Base-by-base conservation (phyloP, 495 filamentous ascomycete genomes). In the Pseudoneurospora amorphoporcata region DNA sequence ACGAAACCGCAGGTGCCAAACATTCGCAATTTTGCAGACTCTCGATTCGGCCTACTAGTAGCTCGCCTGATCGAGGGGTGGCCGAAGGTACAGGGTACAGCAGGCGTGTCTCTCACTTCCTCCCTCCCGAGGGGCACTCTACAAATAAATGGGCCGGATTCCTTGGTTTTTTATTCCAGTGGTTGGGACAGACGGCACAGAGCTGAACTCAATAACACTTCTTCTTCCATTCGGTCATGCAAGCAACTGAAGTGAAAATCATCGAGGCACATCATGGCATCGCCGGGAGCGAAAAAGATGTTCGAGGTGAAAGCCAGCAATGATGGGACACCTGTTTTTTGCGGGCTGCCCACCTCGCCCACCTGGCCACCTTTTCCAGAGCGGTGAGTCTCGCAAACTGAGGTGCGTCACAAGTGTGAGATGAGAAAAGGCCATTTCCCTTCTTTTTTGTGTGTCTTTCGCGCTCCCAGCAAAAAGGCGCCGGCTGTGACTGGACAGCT, bases 11-110 rank as follows among this genome's bases (percentile, higher is more conserved):
- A 69, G 69, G 35, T 69, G 69, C 65, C 68, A 73, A 73, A 73
- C 69, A 71, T 68, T 32, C 43, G 47, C 74, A 77, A 77, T 79
- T 77, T 77, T 76, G 73, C 76, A 73, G 74, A 78, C 68, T 73
- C 73, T 74, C 42, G 43, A 74, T 74, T 35, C 9, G 73, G 76
- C 12, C 39, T 75, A n/a, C n/a, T n/a, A n/a, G n/a, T n/a, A 77
- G 75, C 70, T 68, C 39, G 39, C 29, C 53, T 65, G 53, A 61
- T 35, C 53, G 53, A 61, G 23, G 47, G 29, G 53, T 65, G 53
- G 14, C 29, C 29, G 12, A 65, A 68, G 69, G 72, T 71, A 73
- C 53, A 73, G 45, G 69, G 72, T 73, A 73, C 69, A 38, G 43
- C 35, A 40, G 40, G 40, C 65, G 53, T 70, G 69, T n/a, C 58